Conservation (phyloP, 2,329 filamentous ascomycete species). For the Aspergillus neoniger region DNA sequence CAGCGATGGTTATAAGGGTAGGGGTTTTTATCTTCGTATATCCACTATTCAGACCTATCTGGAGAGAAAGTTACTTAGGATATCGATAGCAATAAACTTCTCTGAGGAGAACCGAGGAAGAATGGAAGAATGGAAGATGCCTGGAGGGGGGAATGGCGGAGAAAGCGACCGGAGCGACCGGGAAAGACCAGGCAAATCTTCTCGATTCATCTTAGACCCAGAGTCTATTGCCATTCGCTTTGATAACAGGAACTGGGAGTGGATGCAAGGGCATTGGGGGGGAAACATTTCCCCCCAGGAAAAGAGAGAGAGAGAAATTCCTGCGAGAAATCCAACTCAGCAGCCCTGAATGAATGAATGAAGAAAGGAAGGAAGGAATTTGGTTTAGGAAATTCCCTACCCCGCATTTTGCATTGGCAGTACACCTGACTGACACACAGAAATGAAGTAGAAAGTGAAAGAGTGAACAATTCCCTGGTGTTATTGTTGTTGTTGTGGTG, state of each 20-base stretch:
- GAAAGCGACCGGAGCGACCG: no score
- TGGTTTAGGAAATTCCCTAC: constrained; percentile 18
- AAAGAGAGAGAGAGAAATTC: no score
- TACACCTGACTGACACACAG: neutral
- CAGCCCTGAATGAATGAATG: neutral
- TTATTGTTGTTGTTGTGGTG: neutral
- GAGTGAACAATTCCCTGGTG: neutral
- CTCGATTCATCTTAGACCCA: no score
- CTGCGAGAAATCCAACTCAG: no score
- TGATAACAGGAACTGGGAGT: no score
- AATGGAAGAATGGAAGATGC: neutral
- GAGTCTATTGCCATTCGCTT: no score
- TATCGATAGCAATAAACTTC: no score
- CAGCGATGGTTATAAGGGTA: neutral
- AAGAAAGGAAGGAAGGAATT: neutral
- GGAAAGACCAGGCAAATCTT: no score
- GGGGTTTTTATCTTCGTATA: neutral
- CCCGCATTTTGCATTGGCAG: constrained; percentile 28
- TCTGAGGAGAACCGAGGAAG: no score
- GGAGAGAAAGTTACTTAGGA: neutral
- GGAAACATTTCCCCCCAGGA: no score
- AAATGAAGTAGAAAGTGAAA: neutral
- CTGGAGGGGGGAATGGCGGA: neutral
- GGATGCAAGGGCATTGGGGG: no score
- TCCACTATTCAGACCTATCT: neutral